These are phyloP conservation scores for Hypsizygus marmoreus DNA, from an alignment of 768 basidiomycete species.

Conservation along the genomic window DNA sequence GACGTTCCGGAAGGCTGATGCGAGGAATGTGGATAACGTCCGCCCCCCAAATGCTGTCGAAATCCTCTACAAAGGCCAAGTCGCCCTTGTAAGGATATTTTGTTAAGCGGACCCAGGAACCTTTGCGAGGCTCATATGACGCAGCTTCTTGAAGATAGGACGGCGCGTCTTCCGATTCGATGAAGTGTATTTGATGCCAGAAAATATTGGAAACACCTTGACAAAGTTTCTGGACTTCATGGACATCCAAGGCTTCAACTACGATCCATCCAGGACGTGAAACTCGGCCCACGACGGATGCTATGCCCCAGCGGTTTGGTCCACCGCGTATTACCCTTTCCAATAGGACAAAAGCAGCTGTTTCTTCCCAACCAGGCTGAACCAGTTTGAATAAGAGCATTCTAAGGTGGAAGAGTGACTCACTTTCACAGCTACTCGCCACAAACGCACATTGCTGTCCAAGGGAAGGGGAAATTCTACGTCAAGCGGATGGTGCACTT, in stretches of 20 bases:
- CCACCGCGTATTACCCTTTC: neutral
- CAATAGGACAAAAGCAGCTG: neutral
- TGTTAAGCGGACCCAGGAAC: neutral
- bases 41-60: neutral
- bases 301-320: too few relatives aligned
- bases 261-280: neutral
- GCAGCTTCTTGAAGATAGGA: neutral
- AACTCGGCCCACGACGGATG: neutral
- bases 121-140: neutral
- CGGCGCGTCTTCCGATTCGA: neutral
- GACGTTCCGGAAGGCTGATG: neutral
- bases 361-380: neutral
- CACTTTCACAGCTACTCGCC: neutral
- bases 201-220: neutral
- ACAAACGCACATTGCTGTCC: neutral
- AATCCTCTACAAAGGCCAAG: neutral
- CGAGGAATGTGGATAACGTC: neutral
- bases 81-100: neutral
- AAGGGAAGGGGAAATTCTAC: too few relatives aligned
- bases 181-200: neutral
- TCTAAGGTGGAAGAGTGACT: neutral
- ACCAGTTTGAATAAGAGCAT: neutral
- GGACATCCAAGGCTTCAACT: neutral
- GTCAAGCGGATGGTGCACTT: too few relatives aligned
- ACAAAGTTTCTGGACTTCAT: neutral